Evolutionary conservation across 257 asterid species (phyloP).

Genomic region (Petunia secreta): DNA sequence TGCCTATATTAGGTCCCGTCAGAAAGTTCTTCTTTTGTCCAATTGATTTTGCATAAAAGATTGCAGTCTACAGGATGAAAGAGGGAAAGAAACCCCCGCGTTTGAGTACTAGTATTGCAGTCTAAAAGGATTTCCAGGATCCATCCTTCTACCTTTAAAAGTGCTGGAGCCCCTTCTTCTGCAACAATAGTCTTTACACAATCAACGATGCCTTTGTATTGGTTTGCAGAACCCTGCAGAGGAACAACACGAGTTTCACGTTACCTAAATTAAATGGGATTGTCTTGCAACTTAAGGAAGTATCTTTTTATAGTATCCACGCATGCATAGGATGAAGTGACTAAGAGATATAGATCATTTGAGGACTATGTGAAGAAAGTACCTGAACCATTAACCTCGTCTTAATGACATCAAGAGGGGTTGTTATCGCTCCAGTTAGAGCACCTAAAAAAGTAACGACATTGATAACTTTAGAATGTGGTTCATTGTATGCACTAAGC

Average conservation of each 20-base stretch:
- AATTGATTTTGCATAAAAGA: slow-evolving; percentile 7
- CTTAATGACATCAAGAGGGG: slow-evolving; percentile 97
- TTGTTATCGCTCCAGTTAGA: slow-evolving; percentile 92
- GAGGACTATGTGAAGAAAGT: slow-evolving; percentile 30
- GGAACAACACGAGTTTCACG: slow-evolving; percentile 32
- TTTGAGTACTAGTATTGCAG: background rate
- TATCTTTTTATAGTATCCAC: background rate
- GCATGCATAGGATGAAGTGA: slow-evolving; percentile 2
- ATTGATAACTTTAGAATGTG: background rate
- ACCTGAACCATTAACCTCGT: slow-evolving; percentile 98
- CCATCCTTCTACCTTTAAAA: slow-evolving; percentile 62
- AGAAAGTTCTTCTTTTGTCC: background rate
- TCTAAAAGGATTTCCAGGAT: background rate
- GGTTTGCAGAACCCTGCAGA: slow-evolving; percentile 82
- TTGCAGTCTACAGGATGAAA: slow-evolving; percentile 10
- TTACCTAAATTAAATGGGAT: slow-evolving; percentile 22
- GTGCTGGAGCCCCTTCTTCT: slow-evolving; percentile 84
- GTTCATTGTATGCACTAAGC: background rate
- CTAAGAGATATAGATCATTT: background rate
- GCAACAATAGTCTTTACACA: slow-evolving; percentile 82
- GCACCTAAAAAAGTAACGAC: slow-evolving; percentile 58
- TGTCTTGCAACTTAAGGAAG: slow-evolving; percentile 14
- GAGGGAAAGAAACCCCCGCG: background rate
- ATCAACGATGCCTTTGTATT: slow-evolving; percentile 73
- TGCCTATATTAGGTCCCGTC: background rate